Conservation (phyloP, 2,329 filamentous ascomycete genomes). For the Ilyonectria destructans region DNA sequence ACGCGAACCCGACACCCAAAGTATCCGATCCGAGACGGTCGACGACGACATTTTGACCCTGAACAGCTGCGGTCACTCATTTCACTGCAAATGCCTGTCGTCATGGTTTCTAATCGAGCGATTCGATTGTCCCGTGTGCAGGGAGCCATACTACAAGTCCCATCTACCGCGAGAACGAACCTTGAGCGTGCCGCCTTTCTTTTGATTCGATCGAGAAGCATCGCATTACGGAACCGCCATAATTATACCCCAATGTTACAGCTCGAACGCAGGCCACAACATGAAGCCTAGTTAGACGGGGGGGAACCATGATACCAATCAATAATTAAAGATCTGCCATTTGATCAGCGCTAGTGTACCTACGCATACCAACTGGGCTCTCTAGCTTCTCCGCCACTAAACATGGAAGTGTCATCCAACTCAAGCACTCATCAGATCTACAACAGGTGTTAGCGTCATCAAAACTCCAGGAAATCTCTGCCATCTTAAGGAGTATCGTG, state of each 20-base stretch:
- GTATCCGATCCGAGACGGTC: neutral
- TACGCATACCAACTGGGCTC: neutral
- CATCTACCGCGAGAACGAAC: conserved; percentile 29
- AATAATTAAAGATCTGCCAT: neutral
- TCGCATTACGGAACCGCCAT: neutral
- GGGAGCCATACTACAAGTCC: conserved; percentile 53
- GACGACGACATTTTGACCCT: conserved; percentile 56
- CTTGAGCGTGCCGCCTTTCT: conserved; percentile 42
- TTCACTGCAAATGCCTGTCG: conserved; percentile 58
- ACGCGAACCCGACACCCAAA: conserved; percentile 7
- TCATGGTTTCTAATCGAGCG: conserved; percentile 58
- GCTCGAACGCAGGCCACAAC: neutral
- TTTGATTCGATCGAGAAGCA: conserved; percentile 29
- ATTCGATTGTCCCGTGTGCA: conserved; percentile 59
- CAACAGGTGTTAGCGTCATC: neutral
- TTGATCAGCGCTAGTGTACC: neutral
- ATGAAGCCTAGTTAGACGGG: neutral
- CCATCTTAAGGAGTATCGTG: neutral
- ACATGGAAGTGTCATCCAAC: neutral
- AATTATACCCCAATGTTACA: neutral
- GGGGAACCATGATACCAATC: neutral
- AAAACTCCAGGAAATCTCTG: neutral
- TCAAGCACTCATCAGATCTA: neutral
- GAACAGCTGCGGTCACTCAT: conserved; percentile 57
- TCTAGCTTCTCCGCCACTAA: neutral